A percentile compares a stretch with the other conserved stretches of the same genome.
Evolutionary conservation across 2,329 filamentous ascomycete species (phyloP).

Genomic region (Mycosphaerella sp.): DNA sequence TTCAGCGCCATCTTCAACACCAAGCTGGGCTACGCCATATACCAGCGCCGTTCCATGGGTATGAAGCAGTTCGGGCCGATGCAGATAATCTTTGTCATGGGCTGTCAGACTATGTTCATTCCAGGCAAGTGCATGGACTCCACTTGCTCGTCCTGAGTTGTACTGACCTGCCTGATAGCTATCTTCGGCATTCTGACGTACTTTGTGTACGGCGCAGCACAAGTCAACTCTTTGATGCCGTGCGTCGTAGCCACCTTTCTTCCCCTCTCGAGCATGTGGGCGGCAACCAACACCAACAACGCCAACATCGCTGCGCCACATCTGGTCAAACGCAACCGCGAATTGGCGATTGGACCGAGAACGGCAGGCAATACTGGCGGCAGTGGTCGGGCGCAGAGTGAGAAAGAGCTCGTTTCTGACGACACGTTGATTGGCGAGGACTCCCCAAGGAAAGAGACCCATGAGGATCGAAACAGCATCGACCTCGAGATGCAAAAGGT

Average conservation of each 20-base stretch:
- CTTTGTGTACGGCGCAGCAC: constrained; percentile 41
- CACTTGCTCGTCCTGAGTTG: constrained; percentile 2
- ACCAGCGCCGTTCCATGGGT: constrained; percentile 51
- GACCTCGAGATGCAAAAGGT: constrained; percentile 25
- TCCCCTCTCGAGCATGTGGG: constrained; percentile 63
- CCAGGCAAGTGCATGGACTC: constrained; percentile 47
- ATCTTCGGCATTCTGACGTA: constrained; percentile 57
- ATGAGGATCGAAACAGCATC: constrained; percentile 3
- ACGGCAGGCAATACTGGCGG: constrained; percentile 14
- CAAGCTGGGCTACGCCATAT: constrained; percentile 56
- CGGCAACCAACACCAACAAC: constrained; percentile 37
- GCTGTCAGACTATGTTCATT: constrained; percentile 59
- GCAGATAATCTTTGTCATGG: constrained; percentile 62
- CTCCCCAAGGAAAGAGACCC: constrained; percentile 16
- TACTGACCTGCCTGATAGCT: constrained; percentile 39
- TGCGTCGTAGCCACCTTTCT: constrained; percentile 58
- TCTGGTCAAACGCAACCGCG: constrained; percentile 17
- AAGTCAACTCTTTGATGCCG: constrained; percentile 51
- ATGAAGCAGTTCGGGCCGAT: constrained; percentile 58
- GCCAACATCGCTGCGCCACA: constrained; percentile 25
- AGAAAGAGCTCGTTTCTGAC: constrained; percentile 22
- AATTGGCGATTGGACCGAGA: constrained; percentile 10
- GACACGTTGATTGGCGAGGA: constrained; percentile 23
- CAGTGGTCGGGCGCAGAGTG: constrained; percentile 11
- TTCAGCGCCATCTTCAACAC: constrained; percentile 57